Evolutionary conservation across 2,329 filamentous ascomycete species (phyloP).

Genomic region (Colletotrichum agaves): DNA sequence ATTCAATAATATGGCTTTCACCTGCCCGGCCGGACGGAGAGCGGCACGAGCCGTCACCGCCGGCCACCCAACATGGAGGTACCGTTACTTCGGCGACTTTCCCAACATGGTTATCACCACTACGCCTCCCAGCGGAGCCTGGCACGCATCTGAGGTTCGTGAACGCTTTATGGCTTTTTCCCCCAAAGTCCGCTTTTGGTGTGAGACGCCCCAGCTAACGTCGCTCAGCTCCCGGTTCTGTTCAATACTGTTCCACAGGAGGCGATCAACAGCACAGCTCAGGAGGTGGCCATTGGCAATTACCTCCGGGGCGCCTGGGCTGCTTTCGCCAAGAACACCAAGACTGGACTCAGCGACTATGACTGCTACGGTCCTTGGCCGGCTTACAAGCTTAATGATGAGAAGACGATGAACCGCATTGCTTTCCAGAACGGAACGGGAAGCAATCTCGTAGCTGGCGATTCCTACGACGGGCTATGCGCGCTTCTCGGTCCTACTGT

Average conservation of each 20-base stretch:
- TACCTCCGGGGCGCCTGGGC: conserved; percentile 53
- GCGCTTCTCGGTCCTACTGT: conserved; percentile 9
- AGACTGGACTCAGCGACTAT: conserved; percentile 45
- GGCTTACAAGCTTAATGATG: conserved; percentile 12
- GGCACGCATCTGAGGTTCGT: conserved; percentile 45
- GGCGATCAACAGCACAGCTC: conserved; percentile 39
- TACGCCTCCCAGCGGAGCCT: conserved; percentile 46
- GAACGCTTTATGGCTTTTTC: background rate
- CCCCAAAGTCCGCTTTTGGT: background rate
- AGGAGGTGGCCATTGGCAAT: conserved; percentile 44
- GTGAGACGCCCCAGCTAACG: conserved; percentile 10
- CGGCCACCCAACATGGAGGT: conserved; percentile 49
- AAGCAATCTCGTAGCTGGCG: conserved; percentile 39
- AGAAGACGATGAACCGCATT: conserved; percentile 43
- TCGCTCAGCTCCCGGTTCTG: conserved; percentile 42
- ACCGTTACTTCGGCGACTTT: conserved; percentile 51
- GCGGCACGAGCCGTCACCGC: conserved; percentile 42
- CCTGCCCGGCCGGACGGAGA: conserved; percentile 44
- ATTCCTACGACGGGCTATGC: conserved; percentile 31
- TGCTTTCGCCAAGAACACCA: conserved; percentile 51
- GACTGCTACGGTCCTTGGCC: conserved; percentile 43
- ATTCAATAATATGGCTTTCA: conserved; percentile 46
- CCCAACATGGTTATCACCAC: conserved; percentile 45
- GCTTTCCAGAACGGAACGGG: conserved; percentile 44
- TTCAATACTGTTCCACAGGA: conserved; percentile 45